Percentiles rank a stretch among this genome's conserved stretches.
These are phyloP conservation scores for Talaromyces sp. DNA, from an alignment of 2,329 filamentous ascomycete species.

Conservation along the genomic window DNA sequence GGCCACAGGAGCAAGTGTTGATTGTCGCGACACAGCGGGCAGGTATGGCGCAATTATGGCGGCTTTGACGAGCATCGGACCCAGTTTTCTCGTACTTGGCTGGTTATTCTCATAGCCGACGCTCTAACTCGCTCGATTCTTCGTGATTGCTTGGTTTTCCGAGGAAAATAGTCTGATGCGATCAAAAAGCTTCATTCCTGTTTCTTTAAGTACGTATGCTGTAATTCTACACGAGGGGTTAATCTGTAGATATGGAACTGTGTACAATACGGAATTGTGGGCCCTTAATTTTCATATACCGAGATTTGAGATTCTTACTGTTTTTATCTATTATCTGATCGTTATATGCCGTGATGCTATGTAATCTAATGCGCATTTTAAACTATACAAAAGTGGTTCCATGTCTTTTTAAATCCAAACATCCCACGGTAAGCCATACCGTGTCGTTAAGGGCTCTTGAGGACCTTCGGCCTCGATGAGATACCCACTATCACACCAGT, in stretches of 20 bases:
- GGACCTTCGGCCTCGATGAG: conserved; percentile 41
- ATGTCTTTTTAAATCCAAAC: conserved; percentile 21
- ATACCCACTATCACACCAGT: conserved; percentile 40
- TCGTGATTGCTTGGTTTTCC: background rate
- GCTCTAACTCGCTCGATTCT: background rate
- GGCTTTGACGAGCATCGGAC: conserved; percentile 10
- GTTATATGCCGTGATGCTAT: too few relatives aligned
- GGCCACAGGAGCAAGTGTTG: background rate
- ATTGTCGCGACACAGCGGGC: conserved; percentile 22
- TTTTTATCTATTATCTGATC: background rate
- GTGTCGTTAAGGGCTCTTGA: conserved; percentile 24
- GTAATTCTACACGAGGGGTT: background rate
- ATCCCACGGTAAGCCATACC: conserved; percentile 27
- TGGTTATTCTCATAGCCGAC: background rate
- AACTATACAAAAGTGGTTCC: background rate
- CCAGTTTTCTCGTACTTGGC: conserved; percentile 2
- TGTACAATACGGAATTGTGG: background rate
- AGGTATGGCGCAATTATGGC: conserved; percentile 30
- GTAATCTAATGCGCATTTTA: background rate
- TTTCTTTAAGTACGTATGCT: background rate
- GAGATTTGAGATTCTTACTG: too few relatives aligned
- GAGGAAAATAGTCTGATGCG: background rate
- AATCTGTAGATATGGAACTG: background rate
- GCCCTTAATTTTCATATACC: too few relatives aligned
- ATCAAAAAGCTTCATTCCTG: background rate